Evolutionary conservation across 495 filamentous ascomycete species (phyloP), one percentile per base, ranked within the genome.

Genomic region (Thermothielavioides terrestris): DNA sequence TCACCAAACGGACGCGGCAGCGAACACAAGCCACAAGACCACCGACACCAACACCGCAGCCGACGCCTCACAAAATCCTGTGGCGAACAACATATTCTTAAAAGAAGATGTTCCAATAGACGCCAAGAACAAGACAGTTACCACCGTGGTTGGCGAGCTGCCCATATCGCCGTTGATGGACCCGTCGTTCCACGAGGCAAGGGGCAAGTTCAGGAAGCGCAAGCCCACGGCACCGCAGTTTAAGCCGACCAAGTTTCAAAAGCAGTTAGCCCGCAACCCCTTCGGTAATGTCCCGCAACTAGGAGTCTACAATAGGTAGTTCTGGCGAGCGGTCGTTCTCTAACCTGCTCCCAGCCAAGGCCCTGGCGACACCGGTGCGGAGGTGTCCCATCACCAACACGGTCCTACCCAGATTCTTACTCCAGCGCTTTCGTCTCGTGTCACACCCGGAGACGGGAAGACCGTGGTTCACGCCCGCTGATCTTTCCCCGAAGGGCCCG

Each of bases 291-390:
- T 40, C 2, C 42, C 22, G 6, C 11, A 26, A 9, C 26, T 10
- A 20, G 14, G 25, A 9, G 28, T 67, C 31, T 60, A 20, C 56
- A 28, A 2, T 1, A 22, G n/a, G n/a, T n/a, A n/a, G n/a, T n/a
- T n/a, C n/a, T n/a, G n/a, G n/a, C n/a, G n/a, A n/a, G n/a, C n/a
- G n/a, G n/a, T n/a, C 12, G 39, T 56, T 17, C 18, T 49, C 50
- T 41, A 50, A 54, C 22, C 41, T 52, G 56, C 32, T 50, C 11
- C 17, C 54, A 75, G 73, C 78, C 15, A 69, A 71, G 17, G 81
- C 83, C 10, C 76, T 95, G 6, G 85, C 83, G 14, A 80, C 78
- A 0, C 80, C 82, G 0, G 32, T 79, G 14, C 80, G 89, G 26
- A 59, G 63, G 52, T 94, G 87, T 62, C 28, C 64, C 2, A 32